These are phyloP conservation scores for Dactylonectria estremocensis DNA, from an alignment of 2,329 filamentous ascomycete species.

Conservation along the genomic window DNA sequence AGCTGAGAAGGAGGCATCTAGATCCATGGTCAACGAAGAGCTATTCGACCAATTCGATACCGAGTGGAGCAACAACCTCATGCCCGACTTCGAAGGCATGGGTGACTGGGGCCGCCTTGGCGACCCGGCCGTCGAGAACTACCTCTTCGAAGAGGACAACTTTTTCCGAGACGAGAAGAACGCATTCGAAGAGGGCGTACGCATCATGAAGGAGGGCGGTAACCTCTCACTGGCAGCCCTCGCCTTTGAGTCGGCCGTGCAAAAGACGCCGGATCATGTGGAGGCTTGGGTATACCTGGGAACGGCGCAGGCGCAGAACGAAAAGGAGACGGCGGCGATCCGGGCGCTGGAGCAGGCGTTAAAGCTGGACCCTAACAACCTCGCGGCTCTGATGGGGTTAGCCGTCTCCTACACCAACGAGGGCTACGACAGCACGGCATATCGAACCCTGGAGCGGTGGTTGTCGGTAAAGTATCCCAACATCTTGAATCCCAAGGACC, in stretches of 20 bases:
- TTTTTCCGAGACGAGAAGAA: constrained; percentile 85
- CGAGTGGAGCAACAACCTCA: constrained; percentile 78
- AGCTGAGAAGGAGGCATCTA: constrained; percentile 80
- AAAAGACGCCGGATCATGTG: constrained; percentile 88
- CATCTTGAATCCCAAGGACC: constrained; percentile 79
- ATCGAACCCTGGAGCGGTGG: constrained; percentile 97
- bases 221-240: constrained; percentile 94
- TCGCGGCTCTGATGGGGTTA: constrained; percentile 92
- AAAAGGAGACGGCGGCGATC: constrained; percentile 97
- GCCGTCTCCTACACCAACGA: constrained; percentile 99
- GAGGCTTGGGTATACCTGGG: constrained; percentile 96
- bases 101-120: constrained; percentile 77
- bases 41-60: constrained; percentile 80
- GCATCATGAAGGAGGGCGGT: constrained; percentile 93
- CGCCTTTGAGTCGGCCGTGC: constrained; percentile 95
- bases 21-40: constrained; percentile 78
- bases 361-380: constrained; percentile 88
- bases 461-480: constrained; percentile 94
- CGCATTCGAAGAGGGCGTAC: constrained; percentile 92
- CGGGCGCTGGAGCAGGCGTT: constrained; percentile 92
- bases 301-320: constrained; percentile 95
- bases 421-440: constrained; percentile 97
- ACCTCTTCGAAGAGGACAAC: constrained; percentile 96
- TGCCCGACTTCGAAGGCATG: constrained; percentile 71
- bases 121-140: constrained; percentile 88